Base-by-base conservation (phyloP, 106 monocot species). In the Narthecium ossifragum region DNA sequence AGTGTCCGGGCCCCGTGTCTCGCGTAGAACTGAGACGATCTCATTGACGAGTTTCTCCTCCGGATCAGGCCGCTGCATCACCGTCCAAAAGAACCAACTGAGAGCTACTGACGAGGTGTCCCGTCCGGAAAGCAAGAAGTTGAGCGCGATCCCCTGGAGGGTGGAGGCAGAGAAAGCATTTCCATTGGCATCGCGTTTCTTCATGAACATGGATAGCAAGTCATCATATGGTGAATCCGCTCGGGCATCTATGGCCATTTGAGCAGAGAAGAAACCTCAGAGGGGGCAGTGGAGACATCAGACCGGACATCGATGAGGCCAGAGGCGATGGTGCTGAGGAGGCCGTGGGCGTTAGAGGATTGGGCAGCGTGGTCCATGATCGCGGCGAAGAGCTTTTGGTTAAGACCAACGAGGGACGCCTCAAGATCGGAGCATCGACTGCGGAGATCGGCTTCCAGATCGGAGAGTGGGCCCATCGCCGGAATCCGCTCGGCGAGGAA, bases 51-150 rank as follows among this genome's bases (percentile, higher is more conserved):
- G 56, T 77, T 75, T 80, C 45, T 25, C 22, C 70, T 87, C 92
- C 12, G 80, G 55, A 31, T 80, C 69, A 0, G 80, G 77, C 34
- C 70, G 49, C 52, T 56, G 80, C 53, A 70, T 83, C 13, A 92
- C 49, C 1, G 33, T 69, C 72, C 70, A 92, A 78, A 92, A 92
- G 80, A 92, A 92, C 92, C 92, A 92, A 74, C 80, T 83, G 37
- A 92, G 86, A 2, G 92, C 86, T 25, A 92, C 87, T 0, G 92
- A 87, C 9, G 92, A 92, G 27, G 92, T 92, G 80, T 92, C 92
- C 7, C 92, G 64, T 6, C 92, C 92, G 10, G 92, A 86, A 20
- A 92, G 78, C 34, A 92, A 58, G 74, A 92, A 92, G 48, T 92
- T 92, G 46, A 87, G 80, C 2, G 84, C 92, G 25, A 92, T 78